These are phyloP conservation scores for Arthrinium phaeospermum DNA, from an alignment of 2,329 filamentous ascomycete genomes.

Conservation along the genomic window DNA sequence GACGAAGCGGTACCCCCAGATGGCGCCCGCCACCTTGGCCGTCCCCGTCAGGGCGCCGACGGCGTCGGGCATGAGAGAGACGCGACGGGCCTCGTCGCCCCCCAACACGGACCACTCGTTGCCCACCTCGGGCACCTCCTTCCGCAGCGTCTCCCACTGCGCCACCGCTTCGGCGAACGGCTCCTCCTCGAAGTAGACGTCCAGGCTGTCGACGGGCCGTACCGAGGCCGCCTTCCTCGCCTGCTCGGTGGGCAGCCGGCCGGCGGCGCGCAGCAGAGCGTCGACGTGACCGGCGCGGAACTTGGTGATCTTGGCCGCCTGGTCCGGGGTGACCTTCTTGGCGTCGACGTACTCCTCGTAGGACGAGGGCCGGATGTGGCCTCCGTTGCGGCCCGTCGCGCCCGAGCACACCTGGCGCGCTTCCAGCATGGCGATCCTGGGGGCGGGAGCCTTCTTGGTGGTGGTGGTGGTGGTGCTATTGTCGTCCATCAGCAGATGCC, in stretches of 20 bases:
- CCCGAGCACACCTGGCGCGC: constrained; percentile 55
- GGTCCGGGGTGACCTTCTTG: constrained; percentile 27
- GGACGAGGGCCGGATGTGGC: constrained; percentile 54
- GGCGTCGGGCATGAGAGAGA: neutral
- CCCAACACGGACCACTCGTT: constrained; percentile 31
- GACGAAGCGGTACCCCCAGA: constrained; percentile 58
- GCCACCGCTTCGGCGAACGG: constrained; percentile 5
- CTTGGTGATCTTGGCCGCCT: constrained; percentile 47
- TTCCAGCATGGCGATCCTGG: constrained; percentile 53
- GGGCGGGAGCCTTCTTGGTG: neutral
- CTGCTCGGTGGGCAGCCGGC: constrained; percentile 39
- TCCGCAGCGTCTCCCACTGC: constrained; percentile 41
- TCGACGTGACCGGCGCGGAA: constrained; percentile 52
- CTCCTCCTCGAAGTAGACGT: constrained; percentile 48
- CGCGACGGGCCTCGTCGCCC: neutral
- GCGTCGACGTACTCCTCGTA: constrained; percentile 46
- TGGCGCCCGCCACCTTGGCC: constrained; percentile 45
- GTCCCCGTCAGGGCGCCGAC: neutral
- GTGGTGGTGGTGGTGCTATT: neutral
- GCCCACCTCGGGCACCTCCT: constrained; percentile 41
- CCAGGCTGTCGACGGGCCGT: constrained; percentile 52
- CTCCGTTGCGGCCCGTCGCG: constrained; percentile 60
- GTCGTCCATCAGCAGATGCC: constrained; percentile 22
- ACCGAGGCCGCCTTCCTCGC: constrained; percentile 42
- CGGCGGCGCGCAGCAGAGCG: constrained; percentile 35